A percentile compares a stretch with the other conserved stretches of the same genome.
phyloP scores from a whole-genome alignment of 805 yeast species.

The Hermanozyma aechmeae region DNA sequence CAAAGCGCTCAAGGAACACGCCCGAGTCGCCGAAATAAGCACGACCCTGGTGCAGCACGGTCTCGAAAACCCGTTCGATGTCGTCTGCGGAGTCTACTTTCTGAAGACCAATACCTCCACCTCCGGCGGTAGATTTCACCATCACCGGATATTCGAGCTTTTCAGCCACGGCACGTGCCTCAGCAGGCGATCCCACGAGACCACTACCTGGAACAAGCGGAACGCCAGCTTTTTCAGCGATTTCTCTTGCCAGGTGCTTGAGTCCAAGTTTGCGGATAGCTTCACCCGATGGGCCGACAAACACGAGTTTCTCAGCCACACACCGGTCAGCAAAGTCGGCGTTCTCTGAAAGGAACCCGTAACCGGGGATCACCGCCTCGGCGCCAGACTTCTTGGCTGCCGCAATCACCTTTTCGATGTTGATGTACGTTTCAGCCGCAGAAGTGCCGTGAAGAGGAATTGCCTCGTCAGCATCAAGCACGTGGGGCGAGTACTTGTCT shows the following conservation, averaged over 20 bases:
- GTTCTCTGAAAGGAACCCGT: constrained; percentile 92
- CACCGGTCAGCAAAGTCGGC: constrained; percentile 93
- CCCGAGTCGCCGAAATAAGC: constrained; percentile 93
- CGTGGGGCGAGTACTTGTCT: constrained; percentile 85
- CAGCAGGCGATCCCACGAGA: constrained; percentile 58
- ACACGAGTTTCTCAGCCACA: constrained; percentile 71
- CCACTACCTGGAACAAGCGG: constrained; percentile 98
- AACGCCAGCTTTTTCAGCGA: constrained; percentile 85
- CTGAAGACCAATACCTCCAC: constrained; percentile 97
- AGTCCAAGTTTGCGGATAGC: constrained; percentile 86
- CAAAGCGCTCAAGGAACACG: constrained; percentile 89
- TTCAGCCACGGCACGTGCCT: constrained; percentile 69
- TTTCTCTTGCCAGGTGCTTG: constrained; percentile 93
- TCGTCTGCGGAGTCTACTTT: constrained; percentile 80
- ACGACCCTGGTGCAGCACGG: constrained; percentile 90
- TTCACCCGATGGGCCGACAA: constrained; percentile 95
- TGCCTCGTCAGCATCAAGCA: constrained; percentile 70
- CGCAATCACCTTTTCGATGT: constrained; percentile 71
- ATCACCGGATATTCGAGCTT: constrained; percentile 79
- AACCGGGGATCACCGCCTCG: constrained; percentile 96
- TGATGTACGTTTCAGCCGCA: constrained; percentile 86
- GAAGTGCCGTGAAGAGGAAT: constrained; percentile 71
- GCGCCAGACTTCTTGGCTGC: constrained; percentile 82
- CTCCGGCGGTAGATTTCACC: constrained; percentile 98
- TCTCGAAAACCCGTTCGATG: constrained; percentile 73